phyloP scores from a whole-genome alignment of 768 basidiomycete species.

The Lactifluus pinguis region DNA sequence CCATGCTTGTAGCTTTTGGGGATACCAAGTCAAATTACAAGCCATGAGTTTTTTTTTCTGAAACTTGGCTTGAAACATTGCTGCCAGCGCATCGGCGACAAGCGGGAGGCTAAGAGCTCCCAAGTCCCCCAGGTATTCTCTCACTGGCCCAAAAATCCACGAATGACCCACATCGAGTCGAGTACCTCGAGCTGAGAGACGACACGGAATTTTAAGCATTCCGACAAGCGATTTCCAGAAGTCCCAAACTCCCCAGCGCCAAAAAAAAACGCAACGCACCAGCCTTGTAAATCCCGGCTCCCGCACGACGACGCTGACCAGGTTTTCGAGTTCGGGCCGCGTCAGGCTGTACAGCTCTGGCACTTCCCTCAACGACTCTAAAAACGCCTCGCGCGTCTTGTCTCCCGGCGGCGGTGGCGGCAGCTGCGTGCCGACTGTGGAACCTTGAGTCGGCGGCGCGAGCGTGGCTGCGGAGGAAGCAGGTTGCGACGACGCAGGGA shows the following conservation, averaged over 20 bases:
- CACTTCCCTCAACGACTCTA: constrained; percentile 34
- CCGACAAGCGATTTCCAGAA: too few relatives aligned
- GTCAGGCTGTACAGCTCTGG: constrained; percentile 48
- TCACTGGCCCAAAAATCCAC: constrained; percentile 19
- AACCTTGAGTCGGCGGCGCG: not conserved
- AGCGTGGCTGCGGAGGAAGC: not conserved
- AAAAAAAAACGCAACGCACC: constrained; percentile 33
- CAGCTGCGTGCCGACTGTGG: not conserved
- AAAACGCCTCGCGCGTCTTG: constrained; percentile 23
- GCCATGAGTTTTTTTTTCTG: not conserved
- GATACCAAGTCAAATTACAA: too few relatives aligned
- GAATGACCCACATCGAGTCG: constrained; percentile 39
- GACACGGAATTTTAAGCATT: not conserved
- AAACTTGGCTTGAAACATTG: not conserved
- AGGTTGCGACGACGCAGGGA: constrained; percentile 12
- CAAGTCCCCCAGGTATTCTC: too few relatives aligned
- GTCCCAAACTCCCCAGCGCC: not conserved
- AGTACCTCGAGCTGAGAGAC: constrained; percentile 37
- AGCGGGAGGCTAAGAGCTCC: not conserved
- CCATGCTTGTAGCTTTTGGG: too few relatives aligned
- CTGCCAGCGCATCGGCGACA: not conserved
- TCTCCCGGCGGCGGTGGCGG: too few relatives aligned
- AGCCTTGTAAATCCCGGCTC: constrained; percentile 73
- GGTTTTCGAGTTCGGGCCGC: constrained; percentile 40
- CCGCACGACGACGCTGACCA: constrained; percentile 52